Evolutionary conservation across 257 asterid genomes (phyloP).

Genomic region (Solanum dulcamara): DNA sequence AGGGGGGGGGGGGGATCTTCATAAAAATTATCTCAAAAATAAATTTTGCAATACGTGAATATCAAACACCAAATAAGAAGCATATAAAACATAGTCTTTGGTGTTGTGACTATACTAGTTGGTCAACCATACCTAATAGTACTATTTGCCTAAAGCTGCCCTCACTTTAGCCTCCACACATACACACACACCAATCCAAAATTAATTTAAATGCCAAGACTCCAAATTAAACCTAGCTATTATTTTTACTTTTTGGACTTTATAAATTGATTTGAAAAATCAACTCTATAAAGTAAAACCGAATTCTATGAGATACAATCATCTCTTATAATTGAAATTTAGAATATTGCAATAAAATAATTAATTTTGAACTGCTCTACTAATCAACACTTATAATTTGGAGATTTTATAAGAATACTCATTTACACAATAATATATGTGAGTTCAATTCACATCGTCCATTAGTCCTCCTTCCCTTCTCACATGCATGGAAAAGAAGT

Average conservation of each 20-base stretch:
- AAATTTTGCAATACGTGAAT: not conserved
- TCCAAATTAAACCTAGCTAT: not conserved
- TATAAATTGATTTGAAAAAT: not conserved
- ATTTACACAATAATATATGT: not conserved
- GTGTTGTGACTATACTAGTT: not conserved
- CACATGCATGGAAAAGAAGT: not conserved
- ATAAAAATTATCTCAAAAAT: not conserved
- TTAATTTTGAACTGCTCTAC: not conserved
- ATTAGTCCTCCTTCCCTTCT: not conserved
- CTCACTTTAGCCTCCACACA: not conserved
- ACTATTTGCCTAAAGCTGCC: not conserved
- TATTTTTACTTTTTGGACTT: not conserved
- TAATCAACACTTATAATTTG: not conserved
- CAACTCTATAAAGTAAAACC: not conserved
- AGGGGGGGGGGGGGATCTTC: too few species aligned
- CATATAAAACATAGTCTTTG: not conserved
- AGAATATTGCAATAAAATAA: not conserved
- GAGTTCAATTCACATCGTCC: not conserved
- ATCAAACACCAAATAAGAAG: not conserved
- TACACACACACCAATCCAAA: not conserved
- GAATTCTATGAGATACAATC: not conserved
- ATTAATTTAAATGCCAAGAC: too few species aligned
- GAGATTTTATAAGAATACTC: not conserved
- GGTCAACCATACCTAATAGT: constrained; percentile 13
- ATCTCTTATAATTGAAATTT: too few species aligned